Conservation (phyloP, 257 asterid species). For the Jaltomata sinuosa region DNA sequence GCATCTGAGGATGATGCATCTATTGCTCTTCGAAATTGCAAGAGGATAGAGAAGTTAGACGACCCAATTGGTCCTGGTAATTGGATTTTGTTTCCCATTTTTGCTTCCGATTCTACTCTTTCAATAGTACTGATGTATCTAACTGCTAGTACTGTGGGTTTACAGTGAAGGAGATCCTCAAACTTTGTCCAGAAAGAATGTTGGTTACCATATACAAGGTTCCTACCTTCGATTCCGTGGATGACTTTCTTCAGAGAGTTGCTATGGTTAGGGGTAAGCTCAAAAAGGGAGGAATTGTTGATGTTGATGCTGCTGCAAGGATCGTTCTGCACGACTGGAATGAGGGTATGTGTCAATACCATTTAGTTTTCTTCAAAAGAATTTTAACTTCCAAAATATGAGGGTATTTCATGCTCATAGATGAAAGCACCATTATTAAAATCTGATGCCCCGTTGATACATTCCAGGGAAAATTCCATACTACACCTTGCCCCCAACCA, state of each 20-base stretch:
- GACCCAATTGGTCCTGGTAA: slow-evolving; percentile 83
- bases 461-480: slow-evolving; percentile 82
- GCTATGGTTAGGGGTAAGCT: slow-evolving; percentile 78
- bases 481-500: slow-evolving; percentile 75
- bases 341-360: slow-evolving; percentile 43
- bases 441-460: not conserved
- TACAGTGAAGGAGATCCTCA: slow-evolving; percentile 89
- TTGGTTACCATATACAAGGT: slow-evolving; percentile 68
- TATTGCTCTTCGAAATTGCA: slow-evolving; percentile 89
- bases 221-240: slow-evolving; percentile 66
- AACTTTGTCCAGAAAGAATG: slow-evolving; percentile 59
- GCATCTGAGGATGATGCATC: slow-evolving; percentile 53
- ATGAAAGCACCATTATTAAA: not conserved
- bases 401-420: not conserved
- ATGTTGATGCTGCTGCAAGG: slow-evolving; percentile 74
- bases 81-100: not conserved
- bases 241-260: slow-evolving; percentile 80
- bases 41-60: slow-evolving; percentile 80
- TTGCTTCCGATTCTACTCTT: not conserved
- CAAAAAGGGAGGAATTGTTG: slow-evolving; percentile 87
- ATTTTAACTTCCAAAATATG: not conserved
- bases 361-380: not conserved
- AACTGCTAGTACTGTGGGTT: not conserved
- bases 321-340: slow-evolving; percentile 95
- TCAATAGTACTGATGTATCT: not conserved